A percentile compares a stretch with the other conserved stretches of the same genome.
phyloP scores from a whole-genome alignment of 148 eudicot species.

The Rheum nobile region DNA sequence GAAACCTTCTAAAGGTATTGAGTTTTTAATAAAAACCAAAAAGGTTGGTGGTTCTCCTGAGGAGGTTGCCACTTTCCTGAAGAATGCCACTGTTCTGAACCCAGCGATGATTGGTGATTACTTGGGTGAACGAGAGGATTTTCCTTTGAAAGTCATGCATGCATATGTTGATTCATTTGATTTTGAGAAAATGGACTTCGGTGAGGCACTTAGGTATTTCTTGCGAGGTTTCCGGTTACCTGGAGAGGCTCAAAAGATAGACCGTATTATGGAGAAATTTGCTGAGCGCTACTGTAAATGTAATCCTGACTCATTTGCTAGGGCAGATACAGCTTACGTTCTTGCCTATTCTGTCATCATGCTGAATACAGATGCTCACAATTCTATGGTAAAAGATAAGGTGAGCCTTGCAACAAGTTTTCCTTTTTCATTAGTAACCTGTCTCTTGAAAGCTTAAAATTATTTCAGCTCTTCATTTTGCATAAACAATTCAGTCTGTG shows the following conservation, averaged over 20 bases:
- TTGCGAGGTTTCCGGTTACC: conserved; percentile 93
- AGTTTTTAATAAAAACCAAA: conserved; percentile 65
- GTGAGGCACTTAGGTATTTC: conserved; percentile 90
- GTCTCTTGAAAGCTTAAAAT: neutral
- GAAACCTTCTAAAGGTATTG: conserved; percentile 93
- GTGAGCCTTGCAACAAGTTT: conserved; percentile 26
- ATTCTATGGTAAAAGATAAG: conserved; percentile 95
- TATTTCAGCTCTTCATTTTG: neutral
- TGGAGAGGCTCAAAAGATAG: conserved; percentile 99
- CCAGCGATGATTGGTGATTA: conserved; percentile 88
- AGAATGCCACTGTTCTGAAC: conserved; percentile 77
- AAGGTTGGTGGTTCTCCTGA: conserved; percentile 77
- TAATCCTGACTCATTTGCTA: conserved; percentile 78
- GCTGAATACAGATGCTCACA: conserved; percentile 99
- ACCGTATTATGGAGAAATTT: conserved; percentile 96
- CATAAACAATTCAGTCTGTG: neutral
- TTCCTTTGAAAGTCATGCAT: conserved; percentile 92
- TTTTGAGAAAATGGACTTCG: conserved; percentile 86
- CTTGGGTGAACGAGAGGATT: conserved; percentile 94
- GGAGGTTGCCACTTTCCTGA: conserved; percentile 70
- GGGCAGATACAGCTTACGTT: conserved; percentile 97
- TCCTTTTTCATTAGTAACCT: neutral
- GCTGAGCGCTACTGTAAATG: conserved; percentile 99
- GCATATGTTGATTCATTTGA: conserved; percentile 90
- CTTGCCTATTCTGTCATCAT: conserved; percentile 98